Percentiles rank a stretch among this genome's conserved stretches.
Conservation (phyloP, 257 asterid species). For the Jacaranda copaia region DNA sequence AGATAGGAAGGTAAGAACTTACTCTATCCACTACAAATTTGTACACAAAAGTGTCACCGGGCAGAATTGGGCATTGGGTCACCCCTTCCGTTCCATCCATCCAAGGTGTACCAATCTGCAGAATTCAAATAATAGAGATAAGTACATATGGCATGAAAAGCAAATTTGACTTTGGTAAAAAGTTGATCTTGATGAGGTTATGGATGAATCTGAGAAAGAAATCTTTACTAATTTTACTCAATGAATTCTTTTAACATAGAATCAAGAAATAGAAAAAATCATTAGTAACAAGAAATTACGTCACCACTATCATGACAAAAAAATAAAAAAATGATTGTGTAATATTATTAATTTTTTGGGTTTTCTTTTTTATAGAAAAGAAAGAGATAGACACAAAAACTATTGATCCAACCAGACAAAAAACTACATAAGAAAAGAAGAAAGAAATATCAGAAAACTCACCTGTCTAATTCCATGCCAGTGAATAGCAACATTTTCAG, state of each 20-base stretch:
- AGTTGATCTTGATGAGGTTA: too few species aligned
- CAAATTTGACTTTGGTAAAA: too few species aligned
- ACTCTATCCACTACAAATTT: constrained; percentile 84
- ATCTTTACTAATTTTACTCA: too few species aligned
- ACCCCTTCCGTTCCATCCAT: constrained; percentile 97
- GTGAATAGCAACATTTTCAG: constrained; percentile 86
- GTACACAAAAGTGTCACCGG: constrained; percentile 86
- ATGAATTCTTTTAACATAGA: too few species aligned
- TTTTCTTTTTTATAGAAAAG: too few species aligned
- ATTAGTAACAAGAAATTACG: too few species aligned
- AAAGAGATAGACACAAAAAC: neutral
- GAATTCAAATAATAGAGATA: neutral
- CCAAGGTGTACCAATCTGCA: constrained; percentile 90
- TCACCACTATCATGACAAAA: too few species aligned
- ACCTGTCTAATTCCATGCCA: constrained; percentile 99
- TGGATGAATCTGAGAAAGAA: too few species aligned
- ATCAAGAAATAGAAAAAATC: too few species aligned
- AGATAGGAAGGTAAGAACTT: constrained; percentile 25
- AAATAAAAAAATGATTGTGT: too few species aligned
- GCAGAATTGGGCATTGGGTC: constrained; percentile 86
- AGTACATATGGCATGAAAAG: neutral
- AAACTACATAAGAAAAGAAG: neutral
- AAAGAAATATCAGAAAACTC: neutral
- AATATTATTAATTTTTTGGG: too few species aligned
- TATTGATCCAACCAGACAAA: too few species aligned